Evolutionary conservation across 192 early-diverging fungal genomes (phyloP).

Genomic region (Coemansia brasiliensis): DNA sequence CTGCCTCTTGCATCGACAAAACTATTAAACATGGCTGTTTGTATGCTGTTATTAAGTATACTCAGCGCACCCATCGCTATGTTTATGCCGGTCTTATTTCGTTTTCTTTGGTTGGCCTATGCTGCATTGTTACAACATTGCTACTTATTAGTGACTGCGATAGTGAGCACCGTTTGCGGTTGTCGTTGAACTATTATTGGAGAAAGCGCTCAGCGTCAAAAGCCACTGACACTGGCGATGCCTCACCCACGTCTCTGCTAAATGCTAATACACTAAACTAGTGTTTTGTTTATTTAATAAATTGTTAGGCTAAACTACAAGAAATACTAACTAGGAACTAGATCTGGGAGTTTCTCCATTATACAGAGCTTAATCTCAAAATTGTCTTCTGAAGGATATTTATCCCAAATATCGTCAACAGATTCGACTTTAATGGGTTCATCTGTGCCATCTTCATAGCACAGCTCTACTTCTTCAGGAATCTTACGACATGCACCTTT

Average conservation of each 20-base stretch:
- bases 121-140: slow-evolving; percentile 14
- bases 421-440: background rate
- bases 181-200: slow-evolving; percentile 22
- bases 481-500: background rate
- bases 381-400: background rate
- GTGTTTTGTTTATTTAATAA: too few species aligned
- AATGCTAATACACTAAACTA: background rate
- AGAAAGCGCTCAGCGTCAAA: slow-evolving; percentile 23
- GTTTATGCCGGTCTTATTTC: slow-evolving; percentile 41
- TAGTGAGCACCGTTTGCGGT: slow-evolving; percentile 18
- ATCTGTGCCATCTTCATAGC: background rate
- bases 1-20: slow-evolving; percentile 16
- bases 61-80: slow-evolving; percentile 24
- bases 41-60: slow-evolving; percentile 34
- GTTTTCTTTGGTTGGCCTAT: slow-evolving; percentile 28
- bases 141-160: slow-evolving; percentile 29
- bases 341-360: too few species aligned
- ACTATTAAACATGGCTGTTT: slow-evolving; percentile 32
- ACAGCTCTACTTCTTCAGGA: background rate
- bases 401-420: background rate
- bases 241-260: background rate
- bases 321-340: too few species aligned
- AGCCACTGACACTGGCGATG: slow-evolving; percentile 1
- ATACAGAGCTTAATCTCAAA: background rate
- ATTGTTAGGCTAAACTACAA: too few species aligned